A percentile compares a stretch with the other conserved stretches of the same genome.
Evolutionary conservation across 768 basidiomycete genomes (phyloP).

Genomic region (Leccinum sublutescens): DNA sequence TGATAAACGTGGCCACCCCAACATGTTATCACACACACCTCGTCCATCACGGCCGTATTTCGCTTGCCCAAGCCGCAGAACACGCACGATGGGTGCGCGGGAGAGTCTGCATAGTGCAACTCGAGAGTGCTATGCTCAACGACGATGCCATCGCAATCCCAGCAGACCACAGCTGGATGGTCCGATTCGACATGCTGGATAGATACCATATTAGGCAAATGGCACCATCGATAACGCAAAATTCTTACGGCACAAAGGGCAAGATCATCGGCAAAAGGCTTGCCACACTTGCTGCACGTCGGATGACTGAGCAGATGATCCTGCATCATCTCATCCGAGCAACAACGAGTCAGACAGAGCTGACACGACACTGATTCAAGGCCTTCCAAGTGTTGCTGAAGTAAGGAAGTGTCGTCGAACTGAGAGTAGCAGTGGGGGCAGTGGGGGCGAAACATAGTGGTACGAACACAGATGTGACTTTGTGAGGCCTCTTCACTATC

Average conservation of each 20-base stretch:
- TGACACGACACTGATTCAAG: constrained; percentile 17
- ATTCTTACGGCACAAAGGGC: constrained; percentile 22
- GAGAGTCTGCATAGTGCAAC: constrained; percentile 23
- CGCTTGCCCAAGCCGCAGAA: constrained; percentile 20
- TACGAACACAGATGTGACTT: constrained; percentile 18
- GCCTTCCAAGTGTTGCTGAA: constrained; percentile 20
- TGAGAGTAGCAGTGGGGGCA: constrained; percentile 23
- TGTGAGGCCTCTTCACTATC: constrained; percentile 8
- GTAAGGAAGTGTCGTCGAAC: constrained; percentile 18
- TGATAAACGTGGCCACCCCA: constrained; percentile 1
- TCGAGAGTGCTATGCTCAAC: constrained; percentile 21
- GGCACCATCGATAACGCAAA: not conserved
- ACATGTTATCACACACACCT: constrained; percentile 16
- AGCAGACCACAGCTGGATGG: constrained; percentile 28
- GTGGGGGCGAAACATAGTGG: constrained; percentile 13
- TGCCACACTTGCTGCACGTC: constrained; percentile 22
- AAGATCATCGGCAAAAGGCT: constrained; percentile 18
- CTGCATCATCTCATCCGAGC: constrained; percentile 25
- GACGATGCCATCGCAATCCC: constrained; percentile 29
- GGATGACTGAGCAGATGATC: constrained; percentile 27
- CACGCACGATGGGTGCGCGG: constrained; percentile 21
- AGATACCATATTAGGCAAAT: not conserved
- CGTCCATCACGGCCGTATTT: constrained; percentile 14
- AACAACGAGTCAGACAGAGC: constrained; percentile 19
- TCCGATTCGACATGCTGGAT: constrained; percentile 22